Conservation (phyloP, 805 yeast genomes). For the Lachancea sp. region DNA sequence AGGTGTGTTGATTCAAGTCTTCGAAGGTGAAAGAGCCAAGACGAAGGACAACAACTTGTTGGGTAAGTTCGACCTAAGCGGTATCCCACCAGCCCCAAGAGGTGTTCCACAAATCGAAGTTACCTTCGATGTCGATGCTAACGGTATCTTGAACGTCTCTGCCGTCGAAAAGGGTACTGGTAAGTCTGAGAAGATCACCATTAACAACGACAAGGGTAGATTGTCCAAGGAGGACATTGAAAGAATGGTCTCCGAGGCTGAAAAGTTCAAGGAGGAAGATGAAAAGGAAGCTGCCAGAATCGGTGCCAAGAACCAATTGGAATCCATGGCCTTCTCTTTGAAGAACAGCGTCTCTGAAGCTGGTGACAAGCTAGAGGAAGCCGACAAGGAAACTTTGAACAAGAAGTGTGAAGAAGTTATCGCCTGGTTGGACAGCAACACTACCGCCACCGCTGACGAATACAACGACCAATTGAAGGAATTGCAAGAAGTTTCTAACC, state of each 20-base stretch:
- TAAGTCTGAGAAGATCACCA: conserved; percentile 92
- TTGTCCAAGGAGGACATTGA: conserved; percentile 96
- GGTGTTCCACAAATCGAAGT: conserved; percentile 99
- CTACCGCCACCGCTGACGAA: conserved; percentile 90
- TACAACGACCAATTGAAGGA: conserved; percentile 92
- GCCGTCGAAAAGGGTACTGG: conserved; percentile 99
- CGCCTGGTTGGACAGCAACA: conserved; percentile 88
- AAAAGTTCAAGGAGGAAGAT: conserved; percentile 95
- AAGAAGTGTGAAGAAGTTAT: conserved; percentile 82
- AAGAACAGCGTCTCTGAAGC: conserved; percentile 75
- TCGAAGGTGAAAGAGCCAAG: conserved; percentile 97
- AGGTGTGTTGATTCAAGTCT: conserved; percentile 97
- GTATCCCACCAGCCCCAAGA: conserved; percentile 98
- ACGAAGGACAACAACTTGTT: conserved; percentile 95
- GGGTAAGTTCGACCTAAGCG: conserved; percentile 94
- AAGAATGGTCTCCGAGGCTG: conserved; percentile 97
- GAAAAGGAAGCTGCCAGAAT: conserved; percentile 91
- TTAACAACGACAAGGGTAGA: conserved; percentile 98
- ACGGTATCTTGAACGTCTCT: conserved; percentile 94
- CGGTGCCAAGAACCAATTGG: conserved; percentile 91
- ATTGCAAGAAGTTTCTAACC: conserved; percentile 93
- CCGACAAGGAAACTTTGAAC: conserved; percentile 66
- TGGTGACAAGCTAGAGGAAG: conserved; percentile 71
- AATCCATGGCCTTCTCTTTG: conserved; percentile 91
- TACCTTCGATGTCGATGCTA: conserved; percentile 93